Base-by-base conservation (phyloP, 495 filamentous ascomycete genomes). In the Xylaria bambusicola region DNA sequence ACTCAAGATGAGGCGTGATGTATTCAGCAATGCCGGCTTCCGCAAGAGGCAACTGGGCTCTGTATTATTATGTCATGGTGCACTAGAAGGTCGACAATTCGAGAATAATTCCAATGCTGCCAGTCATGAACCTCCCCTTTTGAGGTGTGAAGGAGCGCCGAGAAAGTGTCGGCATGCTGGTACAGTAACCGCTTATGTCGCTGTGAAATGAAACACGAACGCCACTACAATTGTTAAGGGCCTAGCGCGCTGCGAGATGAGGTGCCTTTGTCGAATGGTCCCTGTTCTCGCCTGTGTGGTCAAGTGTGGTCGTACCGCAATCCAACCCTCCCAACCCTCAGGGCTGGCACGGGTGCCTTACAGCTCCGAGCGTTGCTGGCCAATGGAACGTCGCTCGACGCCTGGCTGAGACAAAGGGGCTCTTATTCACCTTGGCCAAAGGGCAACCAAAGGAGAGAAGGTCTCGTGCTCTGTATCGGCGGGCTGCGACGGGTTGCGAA, bases 301-400 rank as follows among this genome's bases (percentile, higher is more conserved):
- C 40, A 52, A 55, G 62, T 58, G 56, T 48, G 13, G 20, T 6
- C 44, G 33, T 21, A 53, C 21, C 46, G 33, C 42, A 36, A 58
- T 49, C 62, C 53, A 29, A 36, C 12, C 17, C 48, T 49, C 62
- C 53, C 21, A 36, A 17, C 17, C 48, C 50, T 45, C 58, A 56
- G 60, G 52, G 44, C 63, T 56, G 52, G 61, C 67, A 71, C 66
- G 61, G 66, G 68, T 71, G 66, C 68, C 65, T 68, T 68, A 66
- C 68, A 71, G 61, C 44, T 53, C 38, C 38, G 15, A 66, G 21
- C 38, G n/a, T 47, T 4, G 24, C 9, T 26, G 29, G 42, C 27
- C 29, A 41, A 29, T 13, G n/a, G n/a, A n/a, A n/a, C 13, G 31
- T 29, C 13, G 15, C 8, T 27, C 17, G 36, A 23, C 17, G 35